phyloP scores from a whole-genome alignment of 768 basidiomycete species.

The Astraeus odoratus region DNA sequence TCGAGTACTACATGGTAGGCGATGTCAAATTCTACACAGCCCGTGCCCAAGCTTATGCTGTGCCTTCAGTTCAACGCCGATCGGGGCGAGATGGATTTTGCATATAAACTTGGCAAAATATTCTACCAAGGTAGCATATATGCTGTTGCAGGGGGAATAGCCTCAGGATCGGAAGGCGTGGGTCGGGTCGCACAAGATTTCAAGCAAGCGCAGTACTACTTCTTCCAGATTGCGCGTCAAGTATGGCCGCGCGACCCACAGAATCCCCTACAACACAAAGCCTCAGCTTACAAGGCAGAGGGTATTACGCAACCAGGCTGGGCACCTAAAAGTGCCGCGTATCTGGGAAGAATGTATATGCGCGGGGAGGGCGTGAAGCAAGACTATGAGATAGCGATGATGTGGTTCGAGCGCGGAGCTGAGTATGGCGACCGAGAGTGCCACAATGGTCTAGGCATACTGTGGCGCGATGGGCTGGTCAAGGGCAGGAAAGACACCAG shows the following conservation, averaged over 20 bases:
- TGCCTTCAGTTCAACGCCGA: constrained; percentile 82
- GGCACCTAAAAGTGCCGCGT: constrained; percentile 79
- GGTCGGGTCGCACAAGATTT: constrained; percentile 82
- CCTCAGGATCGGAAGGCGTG: constrained; percentile 87
- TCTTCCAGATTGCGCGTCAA: constrained; percentile 72
- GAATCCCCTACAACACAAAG: constrained; percentile 42
- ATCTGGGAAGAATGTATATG: constrained; percentile 89
- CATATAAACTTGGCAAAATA: constrained; percentile 89
- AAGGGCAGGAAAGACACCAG: constrained; percentile 60
- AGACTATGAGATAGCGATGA: constrained; percentile 69
- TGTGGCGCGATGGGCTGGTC: constrained; percentile 83
- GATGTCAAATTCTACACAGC: neutral
- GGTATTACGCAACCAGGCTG: constrained; percentile 44
- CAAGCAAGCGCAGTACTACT: constrained; percentile 72
- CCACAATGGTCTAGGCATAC: constrained; percentile 85
- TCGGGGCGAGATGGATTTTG: constrained; percentile 82
- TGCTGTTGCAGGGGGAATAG: constrained; percentile 66
- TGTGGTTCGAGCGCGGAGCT: constrained; percentile 92
- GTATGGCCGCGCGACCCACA: constrained; percentile 83
- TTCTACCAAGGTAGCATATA: constrained; percentile 97
- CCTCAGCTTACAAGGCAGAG: constrained; percentile 42
- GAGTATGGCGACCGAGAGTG: constrained; percentile 81
- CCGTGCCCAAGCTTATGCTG: neutral
- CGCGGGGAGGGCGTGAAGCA: constrained; percentile 86
- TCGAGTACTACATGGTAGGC: constrained; percentile 84